Conservation (phyloP, 306 rosid genomes). For the Lablab purpureus region DNA sequence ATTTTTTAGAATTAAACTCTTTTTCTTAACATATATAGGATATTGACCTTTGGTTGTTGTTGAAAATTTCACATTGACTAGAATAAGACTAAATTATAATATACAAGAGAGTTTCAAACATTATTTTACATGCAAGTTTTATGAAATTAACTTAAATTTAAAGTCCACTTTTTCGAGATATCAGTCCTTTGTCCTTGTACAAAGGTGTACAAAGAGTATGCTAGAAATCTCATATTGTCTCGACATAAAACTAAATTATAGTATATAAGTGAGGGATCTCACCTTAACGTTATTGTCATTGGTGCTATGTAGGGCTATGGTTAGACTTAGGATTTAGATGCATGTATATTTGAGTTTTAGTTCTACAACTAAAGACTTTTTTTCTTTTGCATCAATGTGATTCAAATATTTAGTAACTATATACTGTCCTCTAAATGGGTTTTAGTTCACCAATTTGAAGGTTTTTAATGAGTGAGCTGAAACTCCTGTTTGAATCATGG, state of each 20-base stretch:
- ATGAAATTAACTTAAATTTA: no score
- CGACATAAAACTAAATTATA: no score
- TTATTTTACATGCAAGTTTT: no score
- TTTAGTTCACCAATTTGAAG: slow-evolving; percentile 43
- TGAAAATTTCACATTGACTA: no score
- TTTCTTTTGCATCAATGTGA: slow-evolving; percentile 1
- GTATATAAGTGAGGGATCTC: no score
- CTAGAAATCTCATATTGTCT: no score
- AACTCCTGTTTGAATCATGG: slow-evolving; percentile 39
- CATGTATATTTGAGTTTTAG: slow-evolving; percentile 4
- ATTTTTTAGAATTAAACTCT: not conserved
- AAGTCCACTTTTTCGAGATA: no score
- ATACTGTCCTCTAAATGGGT: slow-evolving; percentile 27
- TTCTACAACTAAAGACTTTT: slow-evolving; percentile 20
- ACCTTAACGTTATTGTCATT: no score
- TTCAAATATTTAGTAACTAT: slow-evolving; percentile 2
- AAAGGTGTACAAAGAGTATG: no score
- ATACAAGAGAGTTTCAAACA: no score
- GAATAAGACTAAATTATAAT: no score
- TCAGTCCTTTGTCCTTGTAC: no score
- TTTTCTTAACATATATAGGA: not conserved
- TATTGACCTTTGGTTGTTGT: not conserved
- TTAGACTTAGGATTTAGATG: slow-evolving; percentile 25
- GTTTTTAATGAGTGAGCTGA: slow-evolving; percentile 39
- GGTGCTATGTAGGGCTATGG: not conserved